A percentile compares a stretch with the other conserved stretches of the same genome.
These are phyloP conservation scores for Pinus tabuliformis DNA, from an alignment of 75 land plant genomes.

Conservation along the genomic window DNA sequence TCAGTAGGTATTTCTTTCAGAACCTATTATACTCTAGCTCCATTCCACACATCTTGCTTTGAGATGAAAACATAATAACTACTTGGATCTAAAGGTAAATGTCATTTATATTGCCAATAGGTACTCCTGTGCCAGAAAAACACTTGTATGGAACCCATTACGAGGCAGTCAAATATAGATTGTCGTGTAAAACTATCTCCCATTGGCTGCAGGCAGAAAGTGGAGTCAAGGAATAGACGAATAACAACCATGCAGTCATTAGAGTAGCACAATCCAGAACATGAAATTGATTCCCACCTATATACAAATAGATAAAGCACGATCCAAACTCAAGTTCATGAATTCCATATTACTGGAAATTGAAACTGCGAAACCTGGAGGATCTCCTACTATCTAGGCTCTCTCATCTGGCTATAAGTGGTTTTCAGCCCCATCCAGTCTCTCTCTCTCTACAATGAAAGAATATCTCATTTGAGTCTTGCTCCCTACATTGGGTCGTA, in stretches of 20 bases:
- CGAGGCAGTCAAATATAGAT: conserved; percentile 77
- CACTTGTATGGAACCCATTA: conserved; percentile 79
- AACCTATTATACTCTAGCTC: conserved; percentile 28
- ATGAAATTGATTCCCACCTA: not conserved
- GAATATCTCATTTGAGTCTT: too few relatives aligned
- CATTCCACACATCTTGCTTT: conserved; percentile 41
- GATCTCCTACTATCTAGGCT: too few relatives aligned
- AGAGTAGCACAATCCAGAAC: conserved; percentile 30
- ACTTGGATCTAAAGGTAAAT: conserved; percentile 41
- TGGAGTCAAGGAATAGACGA: conserved; percentile 53
- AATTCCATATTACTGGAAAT: too few relatives aligned
- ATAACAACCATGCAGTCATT: conserved; percentile 34
- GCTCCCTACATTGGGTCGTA: too few relatives aligned
- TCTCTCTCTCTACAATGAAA: too few relatives aligned
- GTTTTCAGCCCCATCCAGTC: too few relatives aligned
- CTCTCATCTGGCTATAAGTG: too few relatives aligned
- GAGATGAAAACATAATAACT: conserved; percentile 70
- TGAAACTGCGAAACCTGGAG: too few relatives aligned
- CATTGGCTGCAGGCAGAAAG: conserved; percentile 77
- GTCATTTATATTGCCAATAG: conserved; percentile 64
- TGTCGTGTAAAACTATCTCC: conserved; percentile 78
- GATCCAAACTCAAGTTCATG: too few relatives aligned
- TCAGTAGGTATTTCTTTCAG: conserved; percentile 30
- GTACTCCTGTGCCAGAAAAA: conserved; percentile 73
- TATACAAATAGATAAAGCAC: too few relatives aligned